A percentile compares a stretch with the other conserved stretches of the same genome.
These are phyloP conservation scores for Globisporangium mamillatum DNA, from an alignment of 352 stramenopile genomes.

Conservation along the genomic window DNA sequence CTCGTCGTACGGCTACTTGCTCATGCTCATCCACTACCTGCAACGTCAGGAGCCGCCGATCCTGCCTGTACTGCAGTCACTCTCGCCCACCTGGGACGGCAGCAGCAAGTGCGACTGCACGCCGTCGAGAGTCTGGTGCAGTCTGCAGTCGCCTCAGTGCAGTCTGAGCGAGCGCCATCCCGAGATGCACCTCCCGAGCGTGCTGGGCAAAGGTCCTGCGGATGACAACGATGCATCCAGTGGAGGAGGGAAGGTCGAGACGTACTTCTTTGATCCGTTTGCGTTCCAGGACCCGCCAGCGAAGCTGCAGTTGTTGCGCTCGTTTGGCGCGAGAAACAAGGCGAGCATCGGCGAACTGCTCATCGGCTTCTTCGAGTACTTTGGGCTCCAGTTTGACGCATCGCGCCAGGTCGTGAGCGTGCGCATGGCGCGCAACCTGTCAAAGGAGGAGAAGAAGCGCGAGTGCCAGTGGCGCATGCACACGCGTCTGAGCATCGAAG, in stretches of 20 bases:
- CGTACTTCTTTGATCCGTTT: constrained; percentile 84
- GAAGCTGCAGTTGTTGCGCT: constrained; percentile 38
- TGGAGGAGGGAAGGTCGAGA: constrained; percentile 45
- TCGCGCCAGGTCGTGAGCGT: constrained; percentile 66
- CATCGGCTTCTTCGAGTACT: constrained; percentile 77
- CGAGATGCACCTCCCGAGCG: constrained; percentile 43
- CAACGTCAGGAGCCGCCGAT: constrained; percentile 69
- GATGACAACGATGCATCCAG: constrained; percentile 39
- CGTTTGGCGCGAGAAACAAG: constrained; percentile 47
- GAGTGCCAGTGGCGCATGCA: constrained; percentile 71
- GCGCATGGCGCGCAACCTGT: constrained; percentile 58
- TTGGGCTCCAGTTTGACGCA: constrained; percentile 67
- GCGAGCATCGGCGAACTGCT: constrained; percentile 63
- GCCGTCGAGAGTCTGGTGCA: constrained; percentile 16
- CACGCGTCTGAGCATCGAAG: constrained; percentile 92
- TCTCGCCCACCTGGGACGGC: constrained; percentile 56
- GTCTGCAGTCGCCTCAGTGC: constrained; percentile 27
- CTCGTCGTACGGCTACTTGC: constrained; percentile 81
- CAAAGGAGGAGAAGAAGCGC: constrained; percentile 75
- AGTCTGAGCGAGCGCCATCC: constrained; percentile 36
- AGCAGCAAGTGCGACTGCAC: constrained; percentile 31
- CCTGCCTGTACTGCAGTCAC: constrained; percentile 67
- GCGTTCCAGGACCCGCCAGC: constrained; percentile 44
- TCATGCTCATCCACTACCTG: constrained; percentile 84
- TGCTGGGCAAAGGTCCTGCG: constrained; percentile 45